These are phyloP conservation scores for Microthyrium microscopicum DNA, from an alignment of 2,329 filamentous ascomycete species.

Conservation along the genomic window DNA sequence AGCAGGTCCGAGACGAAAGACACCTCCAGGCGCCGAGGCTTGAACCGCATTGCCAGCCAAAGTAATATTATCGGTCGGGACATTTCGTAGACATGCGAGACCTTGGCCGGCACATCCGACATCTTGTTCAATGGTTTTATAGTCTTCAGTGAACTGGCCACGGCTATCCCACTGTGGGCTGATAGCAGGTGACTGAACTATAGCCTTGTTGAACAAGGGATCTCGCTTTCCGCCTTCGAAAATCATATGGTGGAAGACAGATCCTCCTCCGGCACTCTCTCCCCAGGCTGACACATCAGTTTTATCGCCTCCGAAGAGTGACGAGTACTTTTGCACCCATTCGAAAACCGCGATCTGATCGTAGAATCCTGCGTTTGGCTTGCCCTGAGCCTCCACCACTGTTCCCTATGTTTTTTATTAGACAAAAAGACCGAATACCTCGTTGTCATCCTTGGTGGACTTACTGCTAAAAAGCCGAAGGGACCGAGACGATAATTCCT, in stretches of 20 bases:
- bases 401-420: too few species aligned
- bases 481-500: too few species aligned
- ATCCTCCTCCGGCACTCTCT: slow-evolving; percentile 34
- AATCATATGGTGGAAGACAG: slow-evolving; percentile 34
- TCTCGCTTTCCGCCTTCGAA: slow-evolving; percentile 26
- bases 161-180: slow-evolving; percentile 10
- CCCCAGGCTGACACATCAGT: slow-evolving; percentile 32
- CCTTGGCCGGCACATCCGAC: slow-evolving; percentile 19
- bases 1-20: slow-evolving; percentile 18
- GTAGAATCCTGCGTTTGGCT: slow-evolving; percentile 26
- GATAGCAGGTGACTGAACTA: slow-evolving; percentile 16
- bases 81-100: slow-evolving; percentile 17
- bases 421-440: too few species aligned
- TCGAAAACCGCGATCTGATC: slow-evolving; percentile 28
- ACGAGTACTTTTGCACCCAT: slow-evolving; percentile 33
- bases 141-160: slow-evolving; percentile 13
- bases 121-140: slow-evolving; percentile 12
- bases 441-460: too few species aligned
- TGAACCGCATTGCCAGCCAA: slow-evolving; percentile 8
- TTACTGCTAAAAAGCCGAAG: too few species aligned
- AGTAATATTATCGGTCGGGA: slow-evolving; percentile 14
- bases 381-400: slow-evolving; percentile 25
- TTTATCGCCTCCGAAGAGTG: slow-evolving; percentile 30
- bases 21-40: slow-evolving; percentile 14
- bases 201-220: slow-evolving; percentile 25